Evolutionary conservation across 2,329 filamentous ascomycete genomes (phyloP).

Genomic region (Exophiala lecanii-corni): DNA sequence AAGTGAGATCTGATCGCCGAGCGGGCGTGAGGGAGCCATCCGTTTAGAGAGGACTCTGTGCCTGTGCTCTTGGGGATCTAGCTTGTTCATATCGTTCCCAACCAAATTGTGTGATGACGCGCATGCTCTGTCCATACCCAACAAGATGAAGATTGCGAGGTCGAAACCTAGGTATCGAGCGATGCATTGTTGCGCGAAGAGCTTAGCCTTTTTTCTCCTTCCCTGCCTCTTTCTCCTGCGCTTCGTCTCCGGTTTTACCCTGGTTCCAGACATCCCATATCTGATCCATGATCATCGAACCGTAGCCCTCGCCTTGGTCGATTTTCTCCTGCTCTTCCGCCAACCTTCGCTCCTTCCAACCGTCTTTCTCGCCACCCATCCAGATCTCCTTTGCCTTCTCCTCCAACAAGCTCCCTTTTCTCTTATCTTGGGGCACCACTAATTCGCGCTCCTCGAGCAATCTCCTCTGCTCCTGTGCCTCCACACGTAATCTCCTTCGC

Average conservation of each 20-base stretch:
- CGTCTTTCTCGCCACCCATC: conserved; percentile 37
- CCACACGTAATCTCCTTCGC: conserved; percentile 13
- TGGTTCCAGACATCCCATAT: conserved; percentile 37
- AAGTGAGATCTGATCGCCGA: too few relatives aligned
- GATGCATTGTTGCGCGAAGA: too few relatives aligned
- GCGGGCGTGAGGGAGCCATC: too few relatives aligned
- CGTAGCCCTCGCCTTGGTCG: conserved; percentile 38
- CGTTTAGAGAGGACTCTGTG: background rate
- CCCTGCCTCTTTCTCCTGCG: background rate
- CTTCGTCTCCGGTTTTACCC: conserved; percentile 20
- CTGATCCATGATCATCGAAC: conserved; percentile 43
- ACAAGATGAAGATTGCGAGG: too few relatives aligned
- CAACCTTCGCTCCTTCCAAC: conserved; percentile 36
- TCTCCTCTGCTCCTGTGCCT: conserved; percentile 20
- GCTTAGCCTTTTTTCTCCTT: too few relatives aligned
- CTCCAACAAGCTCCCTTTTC: conserved; percentile 9
- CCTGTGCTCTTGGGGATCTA: too few relatives aligned
- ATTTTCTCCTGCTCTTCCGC: conserved; percentile 38
- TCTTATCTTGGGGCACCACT: conserved; percentile 1
- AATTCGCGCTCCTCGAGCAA: conserved; percentile 26
- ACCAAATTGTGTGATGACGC: too few relatives aligned
- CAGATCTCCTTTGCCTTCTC: conserved; percentile 25
- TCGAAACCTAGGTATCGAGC: too few relatives aligned
- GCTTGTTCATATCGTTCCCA: too few relatives aligned
- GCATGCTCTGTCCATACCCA: too few relatives aligned